Evolutionary conservation across 768 basidiomycete species (phyloP), one percentile per base, ranked within the genome.

Genomic region (Cystobasidium onofrii): DNA sequence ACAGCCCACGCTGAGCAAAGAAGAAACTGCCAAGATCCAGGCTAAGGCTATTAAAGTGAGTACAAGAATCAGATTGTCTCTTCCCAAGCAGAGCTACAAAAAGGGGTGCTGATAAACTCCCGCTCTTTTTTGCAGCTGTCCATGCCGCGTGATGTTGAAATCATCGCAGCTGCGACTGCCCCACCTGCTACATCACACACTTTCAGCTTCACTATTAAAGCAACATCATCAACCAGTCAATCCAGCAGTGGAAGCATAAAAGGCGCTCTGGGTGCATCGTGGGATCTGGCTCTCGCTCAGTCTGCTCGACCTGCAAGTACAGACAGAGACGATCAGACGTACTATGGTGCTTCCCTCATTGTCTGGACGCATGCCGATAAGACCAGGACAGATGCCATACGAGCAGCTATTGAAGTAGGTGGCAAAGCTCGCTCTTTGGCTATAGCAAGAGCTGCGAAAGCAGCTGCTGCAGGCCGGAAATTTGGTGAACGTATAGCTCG

Each of bases 351-450:
- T 43, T 92, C 91, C 77, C 84, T 98, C 74, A 92, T 92, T 0
- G 91, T 96, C 1, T 98, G 92, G 92, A 92, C 90, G 1, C 92
- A 94, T 78, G 92, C 92, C 23, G 94, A 97, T 79, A 88, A 88
- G 0, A 89, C 92, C 77, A 88, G 92, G 61, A 88, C 89, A 69
- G 85, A 84, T 17, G 92, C 92, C 0, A 93, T 94, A 77, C 87
- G 91, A 25, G 86, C 88, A 63, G 90, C 90, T 7, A 84, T 91
- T 61, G 90, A 91, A 52, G n/a, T 33, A 1, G 71, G 55, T 33
- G 23, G 41, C 33, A 57, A 54, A 13, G 62, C 72, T 25, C 55
- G 34, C 1, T 55, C 63, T 1, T 31, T 31, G 25, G 73, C 73
- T 31, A 57, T 79, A 23, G 62, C 64, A 15, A 62, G 55, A 17